These are phyloP conservation scores for Rhododendron molle DNA, from an alignment of 148 eudicot genomes.

Conservation along the genomic window DNA sequence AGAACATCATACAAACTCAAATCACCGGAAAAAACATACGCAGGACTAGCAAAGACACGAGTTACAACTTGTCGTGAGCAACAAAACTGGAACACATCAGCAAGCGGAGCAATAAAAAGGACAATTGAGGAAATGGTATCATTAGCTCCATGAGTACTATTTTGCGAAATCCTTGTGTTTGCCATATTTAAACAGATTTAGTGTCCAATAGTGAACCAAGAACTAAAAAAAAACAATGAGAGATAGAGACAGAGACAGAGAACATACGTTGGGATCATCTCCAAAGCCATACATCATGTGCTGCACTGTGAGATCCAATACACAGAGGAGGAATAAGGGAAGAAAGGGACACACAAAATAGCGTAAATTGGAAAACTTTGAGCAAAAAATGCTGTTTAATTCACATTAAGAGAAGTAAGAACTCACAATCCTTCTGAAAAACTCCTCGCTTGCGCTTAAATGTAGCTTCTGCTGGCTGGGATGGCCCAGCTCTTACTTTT, in stretches of 20 bases:
- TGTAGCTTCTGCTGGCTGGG: constrained; percentile 54
- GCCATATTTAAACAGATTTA: not conserved
- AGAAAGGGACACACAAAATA: not conserved
- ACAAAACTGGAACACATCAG: not conserved
- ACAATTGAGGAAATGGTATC: no score
- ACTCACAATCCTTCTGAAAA: constrained; percentile 90
- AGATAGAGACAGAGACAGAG: constrained; percentile 2
- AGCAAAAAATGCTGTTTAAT: not conserved
- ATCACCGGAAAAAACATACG: not conserved
- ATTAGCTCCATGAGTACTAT: not conserved
- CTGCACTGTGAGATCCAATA: constrained; percentile 57
- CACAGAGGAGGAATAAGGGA: not conserved
- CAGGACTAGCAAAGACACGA: not conserved
- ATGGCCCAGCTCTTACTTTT: constrained; percentile 53
- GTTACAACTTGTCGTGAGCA: not conserved
- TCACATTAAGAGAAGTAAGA: not conserved
- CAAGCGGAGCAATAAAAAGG: not conserved
- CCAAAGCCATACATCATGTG: constrained; percentile 99
- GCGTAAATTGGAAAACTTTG: not conserved
- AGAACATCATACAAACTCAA: not conserved
- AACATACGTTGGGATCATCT: constrained; percentile 74
- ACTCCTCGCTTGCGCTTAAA: constrained; percentile 86
- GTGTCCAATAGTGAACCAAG: not conserved
- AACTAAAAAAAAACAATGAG: not conserved
- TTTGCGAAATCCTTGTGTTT: not conserved